Evolutionary conservation across 176 grass and related monocot species (phyloP), one percentile per base, ranked within the genome.

Genomic region (Lolium multiflorum): DNA sequence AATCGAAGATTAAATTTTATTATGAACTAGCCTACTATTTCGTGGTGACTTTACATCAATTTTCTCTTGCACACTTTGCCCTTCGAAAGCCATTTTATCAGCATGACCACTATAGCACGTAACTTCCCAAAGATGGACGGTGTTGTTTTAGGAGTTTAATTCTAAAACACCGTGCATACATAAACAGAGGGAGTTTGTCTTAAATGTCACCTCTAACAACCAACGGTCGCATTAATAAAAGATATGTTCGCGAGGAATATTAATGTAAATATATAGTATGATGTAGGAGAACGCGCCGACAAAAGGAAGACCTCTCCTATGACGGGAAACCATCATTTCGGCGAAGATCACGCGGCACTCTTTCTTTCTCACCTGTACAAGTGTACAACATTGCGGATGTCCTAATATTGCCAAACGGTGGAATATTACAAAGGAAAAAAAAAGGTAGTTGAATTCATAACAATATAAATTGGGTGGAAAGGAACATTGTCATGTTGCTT

Each of bases 401-500:
- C 26, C 26, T 66, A 66, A 66, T 37, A 17, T 66, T 17, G 63
- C 63, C 7, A 66, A 66, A 8, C 63, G 25, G 63, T 14, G 26
- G 15, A 66, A 37, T 7, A 14, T 7, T 11, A 16, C 25, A 5
- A 16, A 37, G 63, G 6, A 28, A 7, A 66, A 66, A 60, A 62
- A 68, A 68, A 39, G 7, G 31, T 14, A 39, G 35, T 22, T 26
- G 43, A 80, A 63, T 59, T 80, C 11, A 44, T 61, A 61, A 79
- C 20, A 79, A 79, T 15, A 59, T 11, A 57, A 77, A 58, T 66
- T 57, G 17, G 75, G 17, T 20, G 24, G 6, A 52, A 51, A 76
- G 71, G 43, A 63, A 16, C 14, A 80, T 47, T 37, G 59, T 17
- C 75, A 10, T 17, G 66, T 69, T 60, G 83, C 88, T 90, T 90